Evolutionary conservation across 2,329 filamentous ascomycete species (phyloP), one percentile per base, ranked within the genome.

Genomic region (Penicillium paneum): DNA sequence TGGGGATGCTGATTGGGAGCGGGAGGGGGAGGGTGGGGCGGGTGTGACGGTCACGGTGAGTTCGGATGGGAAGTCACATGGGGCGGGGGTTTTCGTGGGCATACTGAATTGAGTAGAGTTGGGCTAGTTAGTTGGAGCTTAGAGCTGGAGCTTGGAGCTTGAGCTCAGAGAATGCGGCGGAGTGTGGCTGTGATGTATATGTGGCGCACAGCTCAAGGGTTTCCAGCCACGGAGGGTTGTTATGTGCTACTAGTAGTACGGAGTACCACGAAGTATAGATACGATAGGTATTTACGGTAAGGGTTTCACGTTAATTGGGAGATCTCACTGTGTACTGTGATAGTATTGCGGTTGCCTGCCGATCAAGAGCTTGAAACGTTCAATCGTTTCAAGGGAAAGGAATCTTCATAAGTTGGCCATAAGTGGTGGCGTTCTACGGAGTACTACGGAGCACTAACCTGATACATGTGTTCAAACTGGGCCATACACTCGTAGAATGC

Each of bases 1-100:
- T 12, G 82, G 81, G 56, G 63, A 58, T 58, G 57, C 49, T 62
- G 80, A 75, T 69, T 47, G 77, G 47, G 62, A 71, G 58, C 63
- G 31, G 31, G 29, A 3, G 11, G 29, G 71, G 61, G 48, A 71
- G 57, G 64, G 10, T 24, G 45, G 32, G 21, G 72, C 71, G 67
- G 46, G 45, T 32, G 72, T 72, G 67, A 79, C 68, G 36, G 71
- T 71, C 41, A 76, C 60, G 29, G 69, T 72, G 45, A 77, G 65
- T 36, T 65, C 54, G 13, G 74, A 54, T 12, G 80, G 76, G 59
- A 83, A 81, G 66, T 82, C 78, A 50, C 74, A 65, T 36, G 64
- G 62, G 21, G 67, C 62, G 24, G 79, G 78, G 24, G 72, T 63
- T 59, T 69, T 73, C 17, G 62, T 68, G 48, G 70, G 62, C 71